Conservation (phyloP, 2,329 filamentous ascomycete species). For the Purpureocillium takamizusanense region DNA sequence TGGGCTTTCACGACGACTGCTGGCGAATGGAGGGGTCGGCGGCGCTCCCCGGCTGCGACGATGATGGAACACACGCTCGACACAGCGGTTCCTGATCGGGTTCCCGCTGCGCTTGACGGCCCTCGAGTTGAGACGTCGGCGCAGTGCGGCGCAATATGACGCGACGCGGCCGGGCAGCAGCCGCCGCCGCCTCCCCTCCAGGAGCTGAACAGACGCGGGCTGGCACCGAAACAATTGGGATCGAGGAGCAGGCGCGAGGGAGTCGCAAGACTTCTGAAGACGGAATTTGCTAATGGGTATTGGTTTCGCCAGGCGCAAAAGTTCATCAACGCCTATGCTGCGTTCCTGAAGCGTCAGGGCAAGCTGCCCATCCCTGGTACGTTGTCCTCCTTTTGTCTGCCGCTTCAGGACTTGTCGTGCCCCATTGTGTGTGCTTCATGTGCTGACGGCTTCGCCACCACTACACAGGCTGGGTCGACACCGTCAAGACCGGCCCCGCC, state of each 20-base stretch:
- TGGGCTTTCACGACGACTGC: too few relatives aligned
- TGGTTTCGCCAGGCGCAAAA: slow-evolving; percentile 61
- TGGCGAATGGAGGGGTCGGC: too few relatives aligned
- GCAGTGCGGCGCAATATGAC: too few relatives aligned
- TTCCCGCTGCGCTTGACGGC: too few relatives aligned
- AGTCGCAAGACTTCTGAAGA: slow-evolving; percentile 65
- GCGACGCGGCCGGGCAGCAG: background rate
- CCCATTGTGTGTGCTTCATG: too few relatives aligned
- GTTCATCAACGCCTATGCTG: slow-evolving; percentile 79
- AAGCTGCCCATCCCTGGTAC: slow-evolving; percentile 84
- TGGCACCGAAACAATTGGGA: slow-evolving; percentile 11
- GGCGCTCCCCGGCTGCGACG: too few relatives aligned
- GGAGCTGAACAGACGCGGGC: too few relatives aligned
- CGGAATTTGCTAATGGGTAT: slow-evolving; percentile 63
- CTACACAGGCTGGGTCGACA: slow-evolving; percentile 95
- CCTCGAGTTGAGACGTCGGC: too few relatives aligned
- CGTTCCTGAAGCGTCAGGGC: slow-evolving; percentile 89
- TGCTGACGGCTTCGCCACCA: too few relatives aligned
- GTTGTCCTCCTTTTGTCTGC: slow-evolving; percentile 14
- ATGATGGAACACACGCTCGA: too few relatives aligned
- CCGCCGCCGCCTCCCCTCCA: background rate
- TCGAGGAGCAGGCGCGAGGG: slow-evolving; percentile 61
- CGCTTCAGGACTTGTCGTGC: too few relatives aligned
- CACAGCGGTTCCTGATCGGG: too few relatives aligned
- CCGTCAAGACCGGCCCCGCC: slow-evolving; percentile 93